Percentiles rank a stretch among this genome's conserved stretches.
These are phyloP conservation scores for Arabidopsis lyrata DNA, from an alignment of 441 rosid genomes.

Conservation along the genomic window DNA sequence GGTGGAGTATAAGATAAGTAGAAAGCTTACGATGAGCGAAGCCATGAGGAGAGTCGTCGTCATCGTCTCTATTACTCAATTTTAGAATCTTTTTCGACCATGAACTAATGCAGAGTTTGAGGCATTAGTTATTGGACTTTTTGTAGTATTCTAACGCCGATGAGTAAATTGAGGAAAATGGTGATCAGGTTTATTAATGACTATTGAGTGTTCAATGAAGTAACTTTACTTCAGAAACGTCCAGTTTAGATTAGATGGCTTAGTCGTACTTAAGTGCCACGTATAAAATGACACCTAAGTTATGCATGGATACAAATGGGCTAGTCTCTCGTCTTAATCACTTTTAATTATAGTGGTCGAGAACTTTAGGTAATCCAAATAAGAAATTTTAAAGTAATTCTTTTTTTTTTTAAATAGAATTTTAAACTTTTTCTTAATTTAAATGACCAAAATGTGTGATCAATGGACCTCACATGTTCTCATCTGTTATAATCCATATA, in stretches of 20 bases:
- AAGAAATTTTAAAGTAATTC: too few species aligned
- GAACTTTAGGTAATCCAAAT: too few species aligned
- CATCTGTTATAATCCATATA: too few species aligned
- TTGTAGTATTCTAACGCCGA: neutral
- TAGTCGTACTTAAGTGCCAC: neutral
- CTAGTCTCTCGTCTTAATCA: too few species aligned
- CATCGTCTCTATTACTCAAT: neutral
- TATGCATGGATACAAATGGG: too few species aligned
- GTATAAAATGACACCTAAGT: too few species aligned
- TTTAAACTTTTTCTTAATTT: too few species aligned
- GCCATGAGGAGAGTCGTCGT: constrained; percentile 9
- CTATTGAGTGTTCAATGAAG: neutral
- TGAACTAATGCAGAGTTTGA: neutral
- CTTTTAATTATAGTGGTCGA: too few species aligned
- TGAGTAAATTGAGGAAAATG: neutral
- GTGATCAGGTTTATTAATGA: neutral
- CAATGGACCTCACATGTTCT: too few species aligned
- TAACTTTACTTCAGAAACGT: neutral
- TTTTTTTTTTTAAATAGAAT: too few species aligned
- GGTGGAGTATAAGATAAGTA: constrained; percentile 7
- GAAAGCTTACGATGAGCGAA: constrained; percentile 26
- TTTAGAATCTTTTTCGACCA: neutral
- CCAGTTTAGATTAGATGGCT: neutral
- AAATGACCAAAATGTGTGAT: too few species aligned
- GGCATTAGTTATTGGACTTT: neutral